Conservation (phyloP, 2,329 filamentous ascomycete genomes). For the Xylaria arbuscula region DNA sequence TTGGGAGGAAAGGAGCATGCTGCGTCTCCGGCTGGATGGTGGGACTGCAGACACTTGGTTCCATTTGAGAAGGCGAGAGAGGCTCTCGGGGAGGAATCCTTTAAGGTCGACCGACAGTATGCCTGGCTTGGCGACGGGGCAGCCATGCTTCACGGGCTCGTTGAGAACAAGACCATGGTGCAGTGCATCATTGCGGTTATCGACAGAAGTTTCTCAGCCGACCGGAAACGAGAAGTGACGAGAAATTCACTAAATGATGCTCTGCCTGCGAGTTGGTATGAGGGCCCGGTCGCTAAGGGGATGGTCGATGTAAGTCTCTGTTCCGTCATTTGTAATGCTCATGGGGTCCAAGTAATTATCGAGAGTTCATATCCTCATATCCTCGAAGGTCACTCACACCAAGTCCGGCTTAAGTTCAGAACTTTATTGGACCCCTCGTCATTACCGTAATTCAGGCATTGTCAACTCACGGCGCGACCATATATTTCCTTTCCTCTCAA, state of each 20-base stretch:
- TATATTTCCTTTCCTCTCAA: neutral
- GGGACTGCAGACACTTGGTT: no score
- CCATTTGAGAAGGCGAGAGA: no score
- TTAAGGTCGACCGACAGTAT: no score
- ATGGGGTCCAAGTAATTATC: neutral
- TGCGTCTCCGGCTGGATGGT: no score
- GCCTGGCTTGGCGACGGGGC: no score
- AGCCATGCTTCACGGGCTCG: neutral
- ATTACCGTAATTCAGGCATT: no score
- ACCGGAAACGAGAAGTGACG: neutral
- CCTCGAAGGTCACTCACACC: neutral
- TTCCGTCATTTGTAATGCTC: neutral
- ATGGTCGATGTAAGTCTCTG: neutral
- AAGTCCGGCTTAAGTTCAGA: neutral
- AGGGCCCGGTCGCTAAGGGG: neutral
- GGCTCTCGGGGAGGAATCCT: no score
- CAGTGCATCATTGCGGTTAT: neutral
- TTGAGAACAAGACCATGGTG: neutral
- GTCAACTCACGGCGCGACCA: neutral
- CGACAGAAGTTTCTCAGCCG: neutral
- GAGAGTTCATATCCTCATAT: neutral
- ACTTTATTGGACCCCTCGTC: neutral
- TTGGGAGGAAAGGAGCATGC: no score
- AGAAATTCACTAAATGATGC: neutral
- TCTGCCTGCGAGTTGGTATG: neutral